Evolutionary conservation across 1,139 yeast genomes (phyloP), one percentile per base, ranked within the genome.

Genomic region (Kurtzmaniella natalensis): DNA sequence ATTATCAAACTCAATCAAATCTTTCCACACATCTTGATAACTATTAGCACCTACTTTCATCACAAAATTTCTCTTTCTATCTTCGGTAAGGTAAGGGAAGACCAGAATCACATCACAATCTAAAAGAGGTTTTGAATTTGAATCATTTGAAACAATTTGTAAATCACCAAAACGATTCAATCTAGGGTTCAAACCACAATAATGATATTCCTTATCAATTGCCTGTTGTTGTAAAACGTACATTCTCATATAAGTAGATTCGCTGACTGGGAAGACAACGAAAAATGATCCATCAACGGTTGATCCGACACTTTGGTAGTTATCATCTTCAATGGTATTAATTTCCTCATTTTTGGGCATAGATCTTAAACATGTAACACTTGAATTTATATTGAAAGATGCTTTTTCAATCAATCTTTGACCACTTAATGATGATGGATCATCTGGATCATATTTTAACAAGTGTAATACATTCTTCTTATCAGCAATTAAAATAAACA

Each of bases 391-490:
- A 45, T 79, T 81, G 53, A 89, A 83, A 17, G 84, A 78, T 0
- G 92, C 72, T 45, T 78, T 78, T 39, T 81, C 76, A 17, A 89
- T 59, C 34, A 92, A 65, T 40, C 79, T 65, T 47, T 82, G 88
- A 1, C 98, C 98, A 36, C 87, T 80, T 21, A 79, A 61, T 1
- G 96, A 85, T 13, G 73, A 66, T 0, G 94, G 85, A 52, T 87
- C 95, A 47, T 88, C 96, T 0, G 98, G 98, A 43, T 92, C 95
- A 53, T 85, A 92, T 49, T 86, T 87, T 25, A 88, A 60, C 11
- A 92, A 54, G 51, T 87, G 95, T 25, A 92, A 53, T n/a, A 74
- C 69, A 25, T 78, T 74, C 35, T 78, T 71, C 36, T 76, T 72
- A 53, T 89, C 97, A 2, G 89, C 85, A 13, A 81, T 72, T 2